phyloP scores from a whole-genome alignment of 305 asterid genomes.

The Fraxinus ornus region DNA sequence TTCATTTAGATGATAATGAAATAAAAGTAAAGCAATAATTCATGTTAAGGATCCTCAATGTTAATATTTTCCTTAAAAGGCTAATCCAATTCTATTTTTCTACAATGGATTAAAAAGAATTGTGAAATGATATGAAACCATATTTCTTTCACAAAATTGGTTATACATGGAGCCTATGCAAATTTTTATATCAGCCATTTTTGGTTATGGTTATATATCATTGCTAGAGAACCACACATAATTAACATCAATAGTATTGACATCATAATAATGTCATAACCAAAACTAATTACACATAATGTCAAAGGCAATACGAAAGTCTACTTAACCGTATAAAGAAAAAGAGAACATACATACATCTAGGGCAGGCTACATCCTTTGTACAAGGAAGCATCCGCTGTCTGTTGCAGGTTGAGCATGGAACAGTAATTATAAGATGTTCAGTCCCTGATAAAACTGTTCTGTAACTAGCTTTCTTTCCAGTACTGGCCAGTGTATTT shows the following conservation, averaged over 20 bases:
- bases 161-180: not conserved
- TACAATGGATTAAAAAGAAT: not conserved
- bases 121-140: not conserved
- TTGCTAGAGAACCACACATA: not conserved
- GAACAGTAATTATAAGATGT: conserved; percentile 26
- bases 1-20: not conserved
- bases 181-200: not conserved
- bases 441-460: not conserved
- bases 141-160: not conserved
- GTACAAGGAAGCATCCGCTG: conserved; percentile 48
- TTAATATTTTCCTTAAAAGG: not conserved
- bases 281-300: not conserved
- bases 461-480: conserved; percentile 16
- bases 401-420: conserved; percentile 36
- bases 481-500: not conserved
- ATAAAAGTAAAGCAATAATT: not conserved
- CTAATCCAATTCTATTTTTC: not conserved
- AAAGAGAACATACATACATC: conserved; percentile 33
- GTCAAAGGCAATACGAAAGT: not conserved
- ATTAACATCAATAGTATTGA: not conserved
- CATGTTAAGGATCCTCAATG: not conserved
- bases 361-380: conserved; percentile 44
- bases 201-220: not conserved
- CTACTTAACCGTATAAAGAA: not conserved
- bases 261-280: not conserved